A percentile compares a stretch with the other conserved stretches of the same genome.
Conservation (phyloP, 2,329 filamentous ascomycete genomes). For the Bretziella fagacearum region DNA sequence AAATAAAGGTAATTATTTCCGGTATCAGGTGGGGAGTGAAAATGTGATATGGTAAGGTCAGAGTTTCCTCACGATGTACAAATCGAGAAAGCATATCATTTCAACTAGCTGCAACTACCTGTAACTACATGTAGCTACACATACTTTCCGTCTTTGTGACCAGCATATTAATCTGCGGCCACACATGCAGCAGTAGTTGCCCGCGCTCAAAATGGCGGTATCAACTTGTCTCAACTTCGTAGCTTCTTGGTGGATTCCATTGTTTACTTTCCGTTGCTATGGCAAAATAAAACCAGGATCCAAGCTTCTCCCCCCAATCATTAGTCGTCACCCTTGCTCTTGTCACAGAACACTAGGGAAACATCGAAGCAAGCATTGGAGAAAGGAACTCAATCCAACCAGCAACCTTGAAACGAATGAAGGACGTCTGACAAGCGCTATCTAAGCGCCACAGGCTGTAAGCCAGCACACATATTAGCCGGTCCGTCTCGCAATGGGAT, state of each 20-base stretch:
- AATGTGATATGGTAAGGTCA: neutral
- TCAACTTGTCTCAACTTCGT: constrained; percentile 2
- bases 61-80: neutral
- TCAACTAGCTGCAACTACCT: too few species aligned
- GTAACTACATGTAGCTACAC: neutral
- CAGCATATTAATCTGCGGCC: neutral
- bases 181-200: neutral
- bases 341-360: neutral
- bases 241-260: neutral
- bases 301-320: too few species aligned
- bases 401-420: too few species aligned
- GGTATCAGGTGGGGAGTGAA: neutral
- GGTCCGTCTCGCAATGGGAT: too few species aligned
- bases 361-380: neutral
- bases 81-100: neutral
- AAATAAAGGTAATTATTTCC: too few species aligned
- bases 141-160: neutral
- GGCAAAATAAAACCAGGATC: neutral
- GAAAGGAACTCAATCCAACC: neutral
- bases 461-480: too few species aligned
- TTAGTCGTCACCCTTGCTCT: neutral
- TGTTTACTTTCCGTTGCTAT: neutral
- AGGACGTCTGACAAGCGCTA: neutral
- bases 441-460: neutral
- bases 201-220: neutral